Percentiles rank a stretch among this genome's conserved stretches.
Evolutionary conservation across 257 asterid species (phyloP).

Genomic region (Penstemon barbatus): DNA sequence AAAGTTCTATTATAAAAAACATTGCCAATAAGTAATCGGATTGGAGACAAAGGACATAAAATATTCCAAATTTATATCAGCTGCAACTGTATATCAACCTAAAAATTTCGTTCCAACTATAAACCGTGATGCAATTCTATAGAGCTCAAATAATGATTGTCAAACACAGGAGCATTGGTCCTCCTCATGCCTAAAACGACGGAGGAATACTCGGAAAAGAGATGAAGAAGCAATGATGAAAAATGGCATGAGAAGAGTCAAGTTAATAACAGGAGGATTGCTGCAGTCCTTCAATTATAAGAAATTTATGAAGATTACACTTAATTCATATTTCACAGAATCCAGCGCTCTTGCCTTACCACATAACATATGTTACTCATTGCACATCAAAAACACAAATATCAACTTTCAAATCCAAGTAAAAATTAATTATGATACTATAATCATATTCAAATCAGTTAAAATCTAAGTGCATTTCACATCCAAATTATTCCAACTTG

Average conservation of each 20-base stretch:
- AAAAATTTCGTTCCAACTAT: too few relatives aligned
- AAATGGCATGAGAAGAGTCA: too few relatives aligned
- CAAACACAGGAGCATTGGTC: too few relatives aligned
- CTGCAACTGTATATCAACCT: neutral
- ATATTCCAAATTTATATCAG: neutral
- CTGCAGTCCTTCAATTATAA: neutral
- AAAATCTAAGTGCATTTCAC: neutral
- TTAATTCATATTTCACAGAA: neutral
- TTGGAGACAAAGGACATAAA: conserved; percentile 2
- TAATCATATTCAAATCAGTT: neutral
- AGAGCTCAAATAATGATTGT: neutral
- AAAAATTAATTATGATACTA: neutral
- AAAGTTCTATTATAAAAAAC: neutral
- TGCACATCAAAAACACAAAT: neutral
- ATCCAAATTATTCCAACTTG: neutral
- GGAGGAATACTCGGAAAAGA: too few relatives aligned
- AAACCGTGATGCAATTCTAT: neutral
- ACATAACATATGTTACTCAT: neutral
- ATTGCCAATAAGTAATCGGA: too few relatives aligned
- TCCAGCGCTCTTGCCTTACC: neutral
- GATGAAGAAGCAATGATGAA: too few relatives aligned
- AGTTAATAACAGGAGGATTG: too few relatives aligned
- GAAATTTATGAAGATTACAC: conserved; percentile 5
- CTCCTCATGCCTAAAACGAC: too few relatives aligned
- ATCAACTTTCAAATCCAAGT: neutral